Conservation (phyloP, 139 green algal genomes). For the Micractinium sp. region DNA sequence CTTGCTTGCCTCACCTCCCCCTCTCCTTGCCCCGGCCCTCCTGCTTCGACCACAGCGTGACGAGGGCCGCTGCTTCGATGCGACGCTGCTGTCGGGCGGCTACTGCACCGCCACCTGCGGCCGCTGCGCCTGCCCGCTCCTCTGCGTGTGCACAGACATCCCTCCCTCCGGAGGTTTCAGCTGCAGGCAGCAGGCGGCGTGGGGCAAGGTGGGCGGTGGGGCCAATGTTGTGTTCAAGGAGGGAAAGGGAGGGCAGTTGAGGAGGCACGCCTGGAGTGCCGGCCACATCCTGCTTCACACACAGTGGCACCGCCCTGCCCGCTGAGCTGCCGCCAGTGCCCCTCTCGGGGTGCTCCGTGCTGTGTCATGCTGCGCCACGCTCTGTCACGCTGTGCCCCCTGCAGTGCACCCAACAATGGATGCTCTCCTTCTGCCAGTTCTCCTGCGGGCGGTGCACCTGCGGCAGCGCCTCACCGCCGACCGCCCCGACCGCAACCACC, state of each 20-base stretch:
- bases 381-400: neutral
- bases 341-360: neutral
- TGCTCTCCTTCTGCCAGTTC: constrained; percentile 13
- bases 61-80: neutral
- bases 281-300: neutral
- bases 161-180: neutral
- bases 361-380: neutral
- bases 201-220: constrained; percentile 4
- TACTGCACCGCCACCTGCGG: neutral
- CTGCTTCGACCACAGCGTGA: neutral
- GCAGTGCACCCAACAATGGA: neutral
- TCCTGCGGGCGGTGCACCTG: constrained; percentile 11
- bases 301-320: too few species aligned
- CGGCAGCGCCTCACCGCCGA: neutral
- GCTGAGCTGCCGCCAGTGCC: too few species aligned
- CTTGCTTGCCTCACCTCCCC: neutral
- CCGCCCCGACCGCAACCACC: neutral
- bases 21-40: neutral
- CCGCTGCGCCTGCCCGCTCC: neutral
- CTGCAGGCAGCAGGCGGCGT: constrained; percentile 1
- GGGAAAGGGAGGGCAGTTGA: too few species aligned
- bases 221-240: too few species aligned
- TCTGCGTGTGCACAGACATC: constrained; percentile 13
- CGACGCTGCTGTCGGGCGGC: neutral
- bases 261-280: too few species aligned